A percentile compares a stretch with the other conserved stretches of the same genome.
Evolutionary conservation across 2,329 filamentous ascomycete genomes (phyloP).

Genomic region (Alternaria brassicae): DNA sequence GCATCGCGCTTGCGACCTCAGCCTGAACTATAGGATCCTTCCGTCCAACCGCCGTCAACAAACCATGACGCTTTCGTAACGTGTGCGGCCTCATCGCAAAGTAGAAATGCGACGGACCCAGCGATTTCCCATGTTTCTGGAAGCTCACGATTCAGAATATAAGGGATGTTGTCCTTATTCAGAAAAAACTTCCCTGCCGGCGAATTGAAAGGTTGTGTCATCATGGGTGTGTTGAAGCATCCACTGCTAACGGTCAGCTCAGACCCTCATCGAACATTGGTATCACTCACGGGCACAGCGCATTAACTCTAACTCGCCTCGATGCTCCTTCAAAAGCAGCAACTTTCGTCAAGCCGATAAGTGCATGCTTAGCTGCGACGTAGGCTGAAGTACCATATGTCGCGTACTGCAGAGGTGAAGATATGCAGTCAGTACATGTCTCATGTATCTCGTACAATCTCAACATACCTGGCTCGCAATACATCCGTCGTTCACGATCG

Average conservation of each 20-base stretch:
- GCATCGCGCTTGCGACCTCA: background rate
- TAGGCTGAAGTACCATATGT: conserved; percentile 54
- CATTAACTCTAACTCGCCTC: conserved; percentile 25
- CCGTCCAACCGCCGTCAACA: conserved; percentile 2
- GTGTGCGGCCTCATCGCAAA: conserved; percentile 2
- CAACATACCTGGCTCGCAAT: conserved; percentile 7
- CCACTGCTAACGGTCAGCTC: background rate
- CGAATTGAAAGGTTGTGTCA: conserved; percentile 4
- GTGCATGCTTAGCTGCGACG: conserved; percentile 47
- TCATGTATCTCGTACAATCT: background rate
- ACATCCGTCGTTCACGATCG: conserved; percentile 21
- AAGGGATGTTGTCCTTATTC: conserved; percentile 5
- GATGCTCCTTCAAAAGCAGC: conserved; percentile 45
- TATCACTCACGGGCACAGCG: conserved; percentile 20
- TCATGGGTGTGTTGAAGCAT: conserved; percentile 4
- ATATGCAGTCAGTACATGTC: background rate
- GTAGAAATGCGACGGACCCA: background rate
- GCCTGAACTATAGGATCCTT: background rate
- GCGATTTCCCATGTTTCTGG: conserved; percentile 8
- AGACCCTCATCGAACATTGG: too few relatives aligned
- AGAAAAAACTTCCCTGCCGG: background rate
- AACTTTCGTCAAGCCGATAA: conserved; percentile 49
- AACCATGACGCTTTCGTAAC: conserved; percentile 9
- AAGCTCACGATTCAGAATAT: conserved; percentile 4
- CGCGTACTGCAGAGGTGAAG: background rate